phyloP scores from a whole-genome alignment of 768 basidiomycete species.

The Pulveroboletus sp. region DNA sequence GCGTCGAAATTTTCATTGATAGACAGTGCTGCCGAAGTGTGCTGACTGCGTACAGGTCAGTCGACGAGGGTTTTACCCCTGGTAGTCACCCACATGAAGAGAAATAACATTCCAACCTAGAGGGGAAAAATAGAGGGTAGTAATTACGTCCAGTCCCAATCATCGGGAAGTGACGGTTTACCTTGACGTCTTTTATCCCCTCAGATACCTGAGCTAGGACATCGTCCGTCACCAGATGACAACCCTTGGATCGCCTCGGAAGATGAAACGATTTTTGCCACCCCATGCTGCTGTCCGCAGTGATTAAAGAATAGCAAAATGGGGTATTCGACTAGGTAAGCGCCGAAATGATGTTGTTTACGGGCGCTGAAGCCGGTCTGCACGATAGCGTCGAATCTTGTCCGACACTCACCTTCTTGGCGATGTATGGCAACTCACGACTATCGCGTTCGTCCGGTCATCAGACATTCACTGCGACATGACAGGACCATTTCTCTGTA shows the following conservation, averaged over 20 bases:
- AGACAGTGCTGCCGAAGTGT: conserved; percentile 75
- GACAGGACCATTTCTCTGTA: too few relatives aligned
- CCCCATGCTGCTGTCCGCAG: conserved; percentile 48
- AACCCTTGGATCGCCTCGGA: conserved; percentile 51
- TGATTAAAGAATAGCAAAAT: background rate
- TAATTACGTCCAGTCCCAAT: background rate
- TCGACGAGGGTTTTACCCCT: background rate
- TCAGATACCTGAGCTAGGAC: conserved; percentile 61
- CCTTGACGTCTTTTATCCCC: conserved; percentile 66
- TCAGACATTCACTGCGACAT: too few relatives aligned
- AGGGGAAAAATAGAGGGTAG: background rate
- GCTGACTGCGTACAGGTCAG: conserved; percentile 46
- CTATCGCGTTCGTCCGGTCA: too few relatives aligned
- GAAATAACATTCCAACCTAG: conserved; percentile 81
- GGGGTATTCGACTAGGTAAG: background rate
- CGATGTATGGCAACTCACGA: too few relatives aligned
- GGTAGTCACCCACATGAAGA: conserved; percentile 65
- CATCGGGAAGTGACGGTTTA: conserved; percentile 17
- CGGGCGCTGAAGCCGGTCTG: background rate
- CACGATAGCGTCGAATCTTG: background rate
- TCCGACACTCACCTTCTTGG: too few relatives aligned
- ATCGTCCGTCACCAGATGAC: conserved; percentile 81
- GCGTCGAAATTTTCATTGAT: conserved; percentile 88
- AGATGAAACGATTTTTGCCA: conserved; percentile 87
- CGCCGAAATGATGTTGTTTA: too few relatives aligned